phyloP scores from a whole-genome alignment of 805 yeast genomes.

The Hanseniaspora lindneri region DNA sequence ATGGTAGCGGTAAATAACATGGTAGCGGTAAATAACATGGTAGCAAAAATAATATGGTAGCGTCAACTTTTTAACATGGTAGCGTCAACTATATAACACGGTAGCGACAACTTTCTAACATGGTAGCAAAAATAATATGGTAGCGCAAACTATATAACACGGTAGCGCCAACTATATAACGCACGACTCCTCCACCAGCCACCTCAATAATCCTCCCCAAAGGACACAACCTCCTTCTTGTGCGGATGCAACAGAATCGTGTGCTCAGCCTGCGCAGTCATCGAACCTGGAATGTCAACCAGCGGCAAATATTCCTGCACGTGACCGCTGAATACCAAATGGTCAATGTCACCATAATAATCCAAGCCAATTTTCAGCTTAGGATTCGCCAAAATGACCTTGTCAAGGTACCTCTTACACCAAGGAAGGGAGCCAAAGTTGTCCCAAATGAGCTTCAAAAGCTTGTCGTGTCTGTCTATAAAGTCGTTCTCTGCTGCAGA shows the following conservation, averaged over 20 bases:
- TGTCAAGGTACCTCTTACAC: conserved; percentile 89
- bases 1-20: no score
- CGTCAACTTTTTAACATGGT: no score
- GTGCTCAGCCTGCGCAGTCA: conserved; percentile 95
- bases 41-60: no score
- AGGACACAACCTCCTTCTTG: conserved; percentile 83
- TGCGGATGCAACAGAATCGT: conserved; percentile 83
- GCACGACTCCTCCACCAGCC: no score
- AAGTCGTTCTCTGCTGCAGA: background rate
- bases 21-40: no score
- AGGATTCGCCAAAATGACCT: conserved; percentile 62
- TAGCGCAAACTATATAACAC: no score
- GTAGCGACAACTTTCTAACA: no score
- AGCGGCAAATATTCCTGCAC: conserved; percentile 92
- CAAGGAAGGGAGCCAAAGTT: conserved; percentile 92
- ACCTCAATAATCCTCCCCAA: conserved; percentile 78
- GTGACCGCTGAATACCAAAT: conserved; percentile 72
- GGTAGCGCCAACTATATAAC: no score
- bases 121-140: no score
- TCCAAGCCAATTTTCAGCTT: conserved; percentile 30
- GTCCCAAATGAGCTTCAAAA: conserved; percentile 57
- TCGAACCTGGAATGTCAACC: conserved; percentile 67
- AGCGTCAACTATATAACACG: no score
- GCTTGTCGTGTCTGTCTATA: conserved; percentile 23
- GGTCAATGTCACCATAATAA: conserved; percentile 74